These are phyloP conservation scores for Wickerhamiella alocasiicola DNA, from an alignment of 805 yeast species.

Conservation along the genomic window DNA sequence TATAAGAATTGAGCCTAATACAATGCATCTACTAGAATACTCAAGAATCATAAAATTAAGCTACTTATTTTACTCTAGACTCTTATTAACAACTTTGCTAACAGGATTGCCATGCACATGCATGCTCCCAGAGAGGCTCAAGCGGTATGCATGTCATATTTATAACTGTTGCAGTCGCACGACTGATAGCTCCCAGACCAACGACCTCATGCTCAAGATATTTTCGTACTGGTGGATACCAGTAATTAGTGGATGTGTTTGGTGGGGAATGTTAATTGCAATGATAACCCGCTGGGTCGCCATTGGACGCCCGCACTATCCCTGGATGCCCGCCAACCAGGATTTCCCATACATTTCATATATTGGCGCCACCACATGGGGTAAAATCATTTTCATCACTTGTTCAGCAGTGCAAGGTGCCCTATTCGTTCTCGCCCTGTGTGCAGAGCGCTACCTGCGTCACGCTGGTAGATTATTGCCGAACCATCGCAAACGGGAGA, in stretches of 20 bases:
- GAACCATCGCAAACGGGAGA: constrained; percentile 35
- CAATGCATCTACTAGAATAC: no score
- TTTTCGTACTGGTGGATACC: constrained; percentile 40
- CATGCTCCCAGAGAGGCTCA: constrained; percentile 1
- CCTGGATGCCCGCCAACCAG: constrained; percentile 33
- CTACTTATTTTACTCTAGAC: no score
- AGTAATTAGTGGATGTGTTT: constrained; percentile 47
- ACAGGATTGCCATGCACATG: not conserved
- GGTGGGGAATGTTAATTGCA: constrained; percentile 90
- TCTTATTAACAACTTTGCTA: no score
- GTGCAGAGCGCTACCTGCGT: constrained; percentile 52
- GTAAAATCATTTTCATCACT: constrained; percentile 72
- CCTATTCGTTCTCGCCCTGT: constrained; percentile 50
- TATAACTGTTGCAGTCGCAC: not conserved
- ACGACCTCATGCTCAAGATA: constrained; percentile 5
- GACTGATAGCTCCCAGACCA: not conserved
- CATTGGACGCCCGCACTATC: constrained; percentile 65
- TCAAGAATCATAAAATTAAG: no score
- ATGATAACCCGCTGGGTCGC: constrained; percentile 65
- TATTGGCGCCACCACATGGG: constrained; percentile 65
- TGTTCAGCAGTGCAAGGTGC: constrained; percentile 70
- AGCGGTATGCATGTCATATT: constrained; percentile 2
- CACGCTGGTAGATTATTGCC: constrained; percentile 44
- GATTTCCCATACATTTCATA: constrained; percentile 63
- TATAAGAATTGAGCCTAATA: no score